Evolutionary conservation across 257 asterid species (phyloP).

Genomic region (Capsicum chinense): DNA sequence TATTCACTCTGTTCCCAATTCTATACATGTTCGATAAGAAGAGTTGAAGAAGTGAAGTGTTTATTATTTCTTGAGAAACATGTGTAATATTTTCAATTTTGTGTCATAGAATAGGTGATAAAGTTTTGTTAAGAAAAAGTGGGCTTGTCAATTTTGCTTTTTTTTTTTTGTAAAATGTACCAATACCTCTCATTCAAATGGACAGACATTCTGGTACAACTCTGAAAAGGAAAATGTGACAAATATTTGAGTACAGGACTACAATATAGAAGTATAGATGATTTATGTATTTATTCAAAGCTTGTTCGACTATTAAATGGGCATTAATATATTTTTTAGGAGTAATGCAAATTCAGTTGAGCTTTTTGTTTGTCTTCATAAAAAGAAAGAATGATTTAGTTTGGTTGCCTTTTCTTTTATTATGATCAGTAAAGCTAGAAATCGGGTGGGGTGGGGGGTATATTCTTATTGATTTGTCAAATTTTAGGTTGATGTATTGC

Average conservation of each 20-base stretch:
- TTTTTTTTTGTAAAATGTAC: background rate
- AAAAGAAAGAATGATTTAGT: too few species aligned
- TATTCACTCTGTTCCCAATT: slow-evolving; percentile 9
- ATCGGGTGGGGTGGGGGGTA: too few species aligned
- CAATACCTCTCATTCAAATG: background rate
- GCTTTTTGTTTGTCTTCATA: too few species aligned
- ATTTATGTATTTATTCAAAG: background rate
- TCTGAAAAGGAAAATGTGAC: background rate
- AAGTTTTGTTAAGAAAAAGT: background rate
- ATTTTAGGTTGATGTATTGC: background rate
- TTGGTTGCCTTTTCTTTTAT: too few species aligned
- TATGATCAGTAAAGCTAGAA: too few species aligned
- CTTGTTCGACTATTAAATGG: background rate
- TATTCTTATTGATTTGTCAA: too few species aligned
- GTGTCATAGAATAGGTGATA: background rate
- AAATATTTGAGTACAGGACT: background rate
- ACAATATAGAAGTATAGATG: background rate
- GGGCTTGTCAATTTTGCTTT: background rate
- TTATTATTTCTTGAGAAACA: slow-evolving; percentile 1
- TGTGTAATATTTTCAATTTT: background rate
- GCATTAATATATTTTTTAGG: background rate
- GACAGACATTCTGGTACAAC: background rate
- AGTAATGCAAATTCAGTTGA: too few species aligned
- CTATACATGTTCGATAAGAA: background rate
- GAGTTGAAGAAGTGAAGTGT: background rate